Evolutionary conservation across 192 early-diverging fungal species (phyloP), one percentile per base, ranked within the genome.

Genomic region (Backusella liffmaniae): DNA sequence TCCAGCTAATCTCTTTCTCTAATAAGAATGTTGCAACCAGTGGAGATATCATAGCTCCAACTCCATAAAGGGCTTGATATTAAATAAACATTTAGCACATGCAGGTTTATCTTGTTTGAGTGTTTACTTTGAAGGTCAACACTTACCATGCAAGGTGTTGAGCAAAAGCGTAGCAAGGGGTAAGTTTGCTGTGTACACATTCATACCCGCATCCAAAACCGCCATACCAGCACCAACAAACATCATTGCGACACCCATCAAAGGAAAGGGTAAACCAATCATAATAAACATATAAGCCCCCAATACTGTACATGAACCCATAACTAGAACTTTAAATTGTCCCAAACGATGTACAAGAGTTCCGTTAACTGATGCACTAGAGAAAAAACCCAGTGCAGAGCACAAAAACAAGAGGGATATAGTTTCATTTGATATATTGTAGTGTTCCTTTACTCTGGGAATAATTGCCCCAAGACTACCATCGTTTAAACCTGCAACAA

Each of bases 131-230:
- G 16, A 29, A 49, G 10, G n/a, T 6, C 15, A 36, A 23, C 18
- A 12, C 3, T 41, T 83, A 83, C 82, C 82, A 67, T 83, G 82
- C 10, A 79, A 41, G 6, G 80, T 74, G 69, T 83, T 83, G n/a
- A 83, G 53, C 32, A 74, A 51, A 18, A 75, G 41, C 0, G 82
- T 83, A 23, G 76, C 78, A 21, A 79, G 68, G 16, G 82, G 82
- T 51, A 79, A 12, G 18, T 59, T 74, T 37, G 82, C 76, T 10
- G 46, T 42, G 34, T 72, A 76, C 5, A 83, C 78, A 34, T 83
- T 83, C 29, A 77, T 68, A 66, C 53, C 78, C 16, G 78, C 82
- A 65, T 83, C 82, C 41, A 79, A 32, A 29, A 83, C 56, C 13
- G 73, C 78, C 5, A 75, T 34, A 26, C 78, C 76, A 4, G 53